phyloP scores from a whole-genome alignment of 2,329 filamentous ascomycete genomes.

The Apiospora koreana region DNA sequence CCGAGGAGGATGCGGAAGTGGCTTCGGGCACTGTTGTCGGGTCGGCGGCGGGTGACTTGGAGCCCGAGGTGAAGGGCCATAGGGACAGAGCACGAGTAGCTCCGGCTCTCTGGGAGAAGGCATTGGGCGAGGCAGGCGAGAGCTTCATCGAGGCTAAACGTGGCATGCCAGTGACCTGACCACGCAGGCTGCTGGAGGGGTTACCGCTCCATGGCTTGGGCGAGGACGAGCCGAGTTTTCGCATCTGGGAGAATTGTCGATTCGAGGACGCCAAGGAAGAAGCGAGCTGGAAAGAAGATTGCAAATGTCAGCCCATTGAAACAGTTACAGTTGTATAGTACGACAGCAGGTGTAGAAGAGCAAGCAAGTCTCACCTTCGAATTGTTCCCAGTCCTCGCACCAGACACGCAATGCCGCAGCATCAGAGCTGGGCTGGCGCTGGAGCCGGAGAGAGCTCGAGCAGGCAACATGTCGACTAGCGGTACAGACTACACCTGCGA shows the following conservation, averaged over 20 bases:
- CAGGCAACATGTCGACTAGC: constrained; percentile 10
- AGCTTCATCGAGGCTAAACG: constrained; percentile 13
- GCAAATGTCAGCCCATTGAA: neutral
- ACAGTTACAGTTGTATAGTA: too few relatives aligned
- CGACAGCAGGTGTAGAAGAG: neutral
- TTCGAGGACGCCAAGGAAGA: constrained; percentile 12
- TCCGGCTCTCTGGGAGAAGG: constrained; percentile 31
- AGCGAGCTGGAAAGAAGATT: neutral
- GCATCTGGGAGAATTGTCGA: constrained; percentile 18
- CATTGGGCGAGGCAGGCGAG: constrained; percentile 14
- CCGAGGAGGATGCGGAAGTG: constrained; percentile 18
- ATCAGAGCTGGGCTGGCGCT: constrained; percentile 5
- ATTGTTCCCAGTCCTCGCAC: neutral
- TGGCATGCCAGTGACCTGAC: constrained; percentile 16
- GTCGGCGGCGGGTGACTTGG: constrained; percentile 20
- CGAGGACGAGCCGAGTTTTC: constrained; percentile 14
- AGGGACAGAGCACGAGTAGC: constrained; percentile 32
- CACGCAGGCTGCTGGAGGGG: constrained; percentile 14
- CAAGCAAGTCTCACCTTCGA: neutral
- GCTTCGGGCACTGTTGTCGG: constrained; percentile 15
- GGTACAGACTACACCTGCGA: too few relatives aligned
- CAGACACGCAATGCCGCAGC: constrained; percentile 3
- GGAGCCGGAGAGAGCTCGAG: constrained; percentile 1
- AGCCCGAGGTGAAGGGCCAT: constrained; percentile 33
- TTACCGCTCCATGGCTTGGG: constrained; percentile 12